Evolutionary conservation across 169 alveolate genomes (phyloP).

Genomic region (Blepharisma undulans): DNA sequence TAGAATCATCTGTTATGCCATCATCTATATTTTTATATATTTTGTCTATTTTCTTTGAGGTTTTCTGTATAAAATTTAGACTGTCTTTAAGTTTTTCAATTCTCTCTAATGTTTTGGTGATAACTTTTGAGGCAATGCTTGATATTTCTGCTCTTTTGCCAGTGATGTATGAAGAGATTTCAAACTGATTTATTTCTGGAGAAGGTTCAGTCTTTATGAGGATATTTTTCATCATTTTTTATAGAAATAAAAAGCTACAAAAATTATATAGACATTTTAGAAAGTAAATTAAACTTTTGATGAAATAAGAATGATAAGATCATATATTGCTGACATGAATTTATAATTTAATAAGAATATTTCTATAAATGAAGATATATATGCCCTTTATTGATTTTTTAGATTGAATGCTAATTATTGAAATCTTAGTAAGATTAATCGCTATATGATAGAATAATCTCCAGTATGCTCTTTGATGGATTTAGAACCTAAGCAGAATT

Average conservation of each 20-base stretch:
- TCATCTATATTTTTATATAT: background rate
- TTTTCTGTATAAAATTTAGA: background rate
- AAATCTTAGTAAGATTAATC: too few species aligned
- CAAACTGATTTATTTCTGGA: background rate
- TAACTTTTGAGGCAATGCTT: background rate
- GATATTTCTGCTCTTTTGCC: background rate
- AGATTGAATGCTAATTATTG: too few species aligned
- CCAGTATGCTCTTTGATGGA: background rate
- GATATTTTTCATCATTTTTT: background rate
- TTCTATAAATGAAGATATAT: too few species aligned
- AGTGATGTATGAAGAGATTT: background rate
- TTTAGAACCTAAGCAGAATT: background rate
- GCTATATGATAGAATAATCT: too few species aligned
- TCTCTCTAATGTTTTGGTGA: background rate
- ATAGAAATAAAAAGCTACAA: too few species aligned
- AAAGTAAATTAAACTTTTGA: too few species aligned
- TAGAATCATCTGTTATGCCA: background rate
- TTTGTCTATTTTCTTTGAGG: background rate
- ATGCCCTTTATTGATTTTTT: too few species aligned
- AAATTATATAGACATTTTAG: background rate
- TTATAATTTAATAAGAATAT: too few species aligned
- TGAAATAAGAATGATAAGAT: too few species aligned
- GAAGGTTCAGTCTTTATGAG: background rate
- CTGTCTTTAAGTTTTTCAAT: background rate
- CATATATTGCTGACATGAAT: too few species aligned